These are phyloP conservation scores for Triticum monococcum DNA, from an alignment of 176 grass and related monocot species.

Conservation along the genomic window DNA sequence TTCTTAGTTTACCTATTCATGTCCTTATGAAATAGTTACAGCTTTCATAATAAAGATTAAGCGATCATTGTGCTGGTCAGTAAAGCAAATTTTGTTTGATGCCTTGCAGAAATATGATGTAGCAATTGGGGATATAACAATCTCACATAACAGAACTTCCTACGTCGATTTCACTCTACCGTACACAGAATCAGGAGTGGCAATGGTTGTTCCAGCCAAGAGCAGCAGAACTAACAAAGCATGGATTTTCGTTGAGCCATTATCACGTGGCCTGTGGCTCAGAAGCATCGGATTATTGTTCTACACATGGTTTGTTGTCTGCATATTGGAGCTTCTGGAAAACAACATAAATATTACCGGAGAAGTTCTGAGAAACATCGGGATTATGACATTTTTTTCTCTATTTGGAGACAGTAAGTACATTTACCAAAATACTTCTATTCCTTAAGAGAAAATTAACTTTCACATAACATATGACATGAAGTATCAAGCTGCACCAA, in stretches of 20 bases:
- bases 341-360: slow-evolving; percentile 14
- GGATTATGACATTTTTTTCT: not conserved
- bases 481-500: not conserved
- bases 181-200: slow-evolving; percentile 30
- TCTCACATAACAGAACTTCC: slow-evolving; percentile 11
- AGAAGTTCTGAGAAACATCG: not conserved
- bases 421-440: not conserved
- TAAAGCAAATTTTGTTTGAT: not conserved
- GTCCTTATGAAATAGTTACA: not conserved
- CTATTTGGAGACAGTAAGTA: slow-evolving; percentile 20
- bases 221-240: slow-evolving; percentile 12
- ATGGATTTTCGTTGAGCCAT: slow-evolving; percentile 52
- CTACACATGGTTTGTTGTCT: slow-evolving; percentile 38
- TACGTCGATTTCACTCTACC: slow-evolving; percentile 50
- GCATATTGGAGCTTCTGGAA: not conserved
- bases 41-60: not conserved
- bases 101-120: slow-evolving; percentile 44
- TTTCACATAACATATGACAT: not conserved
- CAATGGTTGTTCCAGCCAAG: slow-evolving; percentile 44
- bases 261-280: slow-evolving; percentile 33
- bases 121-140: slow-evolving; percentile 49
- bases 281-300: slow-evolving; percentile 23
- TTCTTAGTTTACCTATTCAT: not conserved
- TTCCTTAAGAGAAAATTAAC: not conserved
- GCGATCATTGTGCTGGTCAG: too few relatives aligned